Base-by-base conservation (phyloP, 306 rosid species). In the Medicago arabica region DNA sequence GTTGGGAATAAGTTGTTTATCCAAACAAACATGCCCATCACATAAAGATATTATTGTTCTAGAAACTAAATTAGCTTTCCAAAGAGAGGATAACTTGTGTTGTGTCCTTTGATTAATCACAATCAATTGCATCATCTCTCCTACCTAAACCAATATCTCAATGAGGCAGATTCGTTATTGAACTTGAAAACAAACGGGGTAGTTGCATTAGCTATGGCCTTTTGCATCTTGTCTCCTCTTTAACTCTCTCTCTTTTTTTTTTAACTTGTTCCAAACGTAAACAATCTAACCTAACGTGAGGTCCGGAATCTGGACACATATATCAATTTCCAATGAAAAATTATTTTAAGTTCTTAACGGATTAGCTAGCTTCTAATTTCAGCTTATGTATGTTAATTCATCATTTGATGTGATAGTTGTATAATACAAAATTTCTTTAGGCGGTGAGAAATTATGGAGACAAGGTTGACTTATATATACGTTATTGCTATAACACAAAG, bases 201-300 rank as follows among this genome's bases (percentile, higher is more conserved):
- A 75, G 89, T 84, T 86, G 74, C 84, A 75, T 78, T 77, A 55
- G 60, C 49, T 59, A 62, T 43, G 28, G 71, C 81, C 41, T 19
- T 58, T 39, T 67, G 40, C 47, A 43, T 23, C 78, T 34, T 34
- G 38, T 34, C 38, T 4, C 1, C 3, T 34, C 38, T 76, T 80
- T 75, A 36, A 25, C 40, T 6, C 31, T 38, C n/a, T n/a, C n/a
- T n/a, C n/a, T 78, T 23, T 53, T 12, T 63, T 83, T 59, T 23
- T 63, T 83, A 55, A 80, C 91, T 84, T 88, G 86, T 79, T 75
- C 76, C 62, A 61, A 43, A 90, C 85, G 87, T 47, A 80, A 88
- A 65, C 51, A 71, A 43, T 54, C 63, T 55, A 36, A 75, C 77
- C 77, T 70, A 76, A 81, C 18, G 11, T 15, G 38, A 28, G 46